A percentile compares a stretch with the other conserved stretches of the same genome.
These are phyloP conservation scores for Aurifilum marmelostoma DNA, from an alignment of 2,329 filamentous ascomycete genomes.

Conservation along the genomic window DNA sequence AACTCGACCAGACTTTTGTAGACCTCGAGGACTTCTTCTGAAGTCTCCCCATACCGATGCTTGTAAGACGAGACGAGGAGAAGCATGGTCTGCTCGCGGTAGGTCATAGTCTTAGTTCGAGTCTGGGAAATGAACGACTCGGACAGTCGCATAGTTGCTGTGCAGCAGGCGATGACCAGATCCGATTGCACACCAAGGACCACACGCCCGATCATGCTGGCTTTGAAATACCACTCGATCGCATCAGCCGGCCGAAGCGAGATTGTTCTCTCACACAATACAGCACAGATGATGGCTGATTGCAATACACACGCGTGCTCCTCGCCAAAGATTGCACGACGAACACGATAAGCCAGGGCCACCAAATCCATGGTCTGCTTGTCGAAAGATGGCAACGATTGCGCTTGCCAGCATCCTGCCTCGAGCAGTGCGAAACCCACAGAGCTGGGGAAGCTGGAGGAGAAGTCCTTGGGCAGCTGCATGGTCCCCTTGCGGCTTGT, in stretches of 20 bases:
- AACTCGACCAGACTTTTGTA: constrained; percentile 7
- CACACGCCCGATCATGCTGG: not conserved
- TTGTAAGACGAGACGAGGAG: constrained; percentile 2
- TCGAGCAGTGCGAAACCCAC: constrained; percentile 1
- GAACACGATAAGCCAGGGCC: not conserved
- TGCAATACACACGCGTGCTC: constrained; percentile 3
- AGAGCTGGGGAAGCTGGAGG: constrained; percentile 3
- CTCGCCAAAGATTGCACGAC: constrained; percentile 1
- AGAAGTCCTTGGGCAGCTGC: constrained; percentile 11
- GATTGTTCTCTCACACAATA: not conserved
- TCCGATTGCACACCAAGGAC: constrained; percentile 6
- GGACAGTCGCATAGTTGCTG: constrained; percentile 1
- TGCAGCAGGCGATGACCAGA: constrained; percentile 8
- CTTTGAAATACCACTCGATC: constrained; percentile 13
- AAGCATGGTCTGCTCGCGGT: not conserved
- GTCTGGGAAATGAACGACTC: not conserved
- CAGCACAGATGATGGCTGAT: constrained; percentile 3
- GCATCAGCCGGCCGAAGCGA: not conserved
- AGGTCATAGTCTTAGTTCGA: not conserved
- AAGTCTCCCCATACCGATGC: constrained; percentile 1
- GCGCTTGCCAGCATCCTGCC: constrained; percentile 5
- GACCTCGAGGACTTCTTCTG: constrained; percentile 3
- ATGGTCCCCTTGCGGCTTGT: constrained; percentile 7
- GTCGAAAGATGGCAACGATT: not conserved
- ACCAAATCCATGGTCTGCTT: not conserved